These are phyloP conservation scores for Botryotinia convoluta DNA, from an alignment of 2,329 filamentous ascomycete species.

Conservation along the genomic window DNA sequence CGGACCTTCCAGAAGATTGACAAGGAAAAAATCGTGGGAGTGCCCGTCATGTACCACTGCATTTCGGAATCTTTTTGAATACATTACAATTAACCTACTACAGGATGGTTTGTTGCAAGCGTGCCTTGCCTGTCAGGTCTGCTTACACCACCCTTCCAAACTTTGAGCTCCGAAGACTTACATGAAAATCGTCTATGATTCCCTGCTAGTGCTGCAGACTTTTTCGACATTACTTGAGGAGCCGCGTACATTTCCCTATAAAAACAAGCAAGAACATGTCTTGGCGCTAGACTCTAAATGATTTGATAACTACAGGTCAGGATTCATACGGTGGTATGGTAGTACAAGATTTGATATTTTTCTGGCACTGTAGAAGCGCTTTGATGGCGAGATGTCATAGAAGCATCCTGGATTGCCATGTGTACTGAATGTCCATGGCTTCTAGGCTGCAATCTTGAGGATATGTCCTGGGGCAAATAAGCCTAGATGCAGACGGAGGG, in stretches of 20 bases:
- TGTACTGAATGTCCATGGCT: neutral
- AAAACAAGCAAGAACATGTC: neutral
- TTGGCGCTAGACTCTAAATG: neutral
- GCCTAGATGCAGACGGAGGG: neutral
- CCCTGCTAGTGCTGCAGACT: constrained; percentile 9
- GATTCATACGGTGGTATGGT: neutral
- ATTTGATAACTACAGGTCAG: neutral
- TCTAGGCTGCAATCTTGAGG: constrained; percentile 9
- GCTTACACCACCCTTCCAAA: constrained; percentile 1
- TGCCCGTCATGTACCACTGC: neutral
- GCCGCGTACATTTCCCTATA: constrained; percentile 4
- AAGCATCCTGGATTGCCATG: neutral
- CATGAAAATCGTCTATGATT: neutral
- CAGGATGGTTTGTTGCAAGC: neutral
- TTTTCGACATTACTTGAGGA: constrained; percentile 1
- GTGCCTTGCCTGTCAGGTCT: neutral
- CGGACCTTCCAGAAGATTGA: constrained; percentile 1
- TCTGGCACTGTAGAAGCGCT: neutral
- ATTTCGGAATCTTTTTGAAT: neutral
- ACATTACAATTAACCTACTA: neutral
- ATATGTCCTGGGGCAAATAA: neutral
- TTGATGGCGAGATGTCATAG: neutral
- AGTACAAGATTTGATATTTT: neutral
- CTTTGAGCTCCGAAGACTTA: constrained; percentile 15
- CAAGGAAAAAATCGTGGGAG: neutral